Percentiles rank a stretch among this genome's conserved stretches.
Conservation (phyloP, 805 yeast species). For the Pichia scutulata region DNA sequence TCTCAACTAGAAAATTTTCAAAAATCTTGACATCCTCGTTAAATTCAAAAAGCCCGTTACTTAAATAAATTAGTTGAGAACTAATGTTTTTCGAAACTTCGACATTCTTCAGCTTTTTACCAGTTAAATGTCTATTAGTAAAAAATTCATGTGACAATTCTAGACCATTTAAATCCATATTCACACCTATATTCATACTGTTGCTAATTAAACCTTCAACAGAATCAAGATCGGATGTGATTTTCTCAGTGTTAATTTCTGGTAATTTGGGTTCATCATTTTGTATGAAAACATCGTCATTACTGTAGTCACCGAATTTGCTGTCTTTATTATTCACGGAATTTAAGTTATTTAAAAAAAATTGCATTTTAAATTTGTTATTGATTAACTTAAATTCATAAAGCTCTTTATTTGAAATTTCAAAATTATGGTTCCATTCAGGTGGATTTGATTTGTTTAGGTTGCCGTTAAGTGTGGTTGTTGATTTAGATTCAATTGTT, state of each 20-base stretch:
- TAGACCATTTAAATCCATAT: conserved; percentile 2
- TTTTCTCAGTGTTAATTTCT: neutral
- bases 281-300: neutral
- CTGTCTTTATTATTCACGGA: conserved; percentile 9
- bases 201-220: neutral
- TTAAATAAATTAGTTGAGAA: conserved; percentile 3
- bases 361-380: conserved; percentile 20
- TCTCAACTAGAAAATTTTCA: conserved; percentile 3
- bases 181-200: neutral
- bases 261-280: conserved; percentile 21
- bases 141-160: conserved; percentile 3
- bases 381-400: conserved; percentile 23
- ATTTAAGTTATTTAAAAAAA: conserved; percentile 11
- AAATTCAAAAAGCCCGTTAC: conserved; percentile 10
- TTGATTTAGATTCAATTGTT: neutral
- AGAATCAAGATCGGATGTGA: neutral
- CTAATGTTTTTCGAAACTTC: neutral
- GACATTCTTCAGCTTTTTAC: neutral
- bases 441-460: conserved; percentile 28
- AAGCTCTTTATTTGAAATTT: conserved; percentile 14
- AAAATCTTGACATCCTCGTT: conserved; percentile 5
- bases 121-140: conserved; percentile 5
- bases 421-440: conserved; percentile 30
- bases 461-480: neutral
- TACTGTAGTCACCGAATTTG: conserved; percentile 7